Conservation (phyloP, 345 rosid species). For the Brassica carinata region DNA sequence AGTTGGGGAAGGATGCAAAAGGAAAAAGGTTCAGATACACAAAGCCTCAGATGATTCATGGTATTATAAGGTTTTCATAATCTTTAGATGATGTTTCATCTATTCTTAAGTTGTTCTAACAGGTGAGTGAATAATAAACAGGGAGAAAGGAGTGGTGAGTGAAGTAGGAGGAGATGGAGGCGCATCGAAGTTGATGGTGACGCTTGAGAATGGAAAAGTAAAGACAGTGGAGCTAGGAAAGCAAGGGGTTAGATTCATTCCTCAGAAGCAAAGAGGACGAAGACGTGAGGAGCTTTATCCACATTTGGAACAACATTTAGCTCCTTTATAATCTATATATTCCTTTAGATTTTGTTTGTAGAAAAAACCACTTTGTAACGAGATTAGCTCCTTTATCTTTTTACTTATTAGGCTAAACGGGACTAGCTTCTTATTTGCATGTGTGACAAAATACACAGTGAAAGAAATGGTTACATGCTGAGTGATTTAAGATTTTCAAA, state of each 20-base stretch:
- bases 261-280: constrained; percentile 85
- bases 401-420: not conserved
- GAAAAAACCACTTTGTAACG: not conserved
- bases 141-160: constrained; percentile 87
- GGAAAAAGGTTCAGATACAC: constrained; percentile 94
- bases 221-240: constrained; percentile 80
- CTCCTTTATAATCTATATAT: not conserved
- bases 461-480: not conserved
- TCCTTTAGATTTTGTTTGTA: not conserved
- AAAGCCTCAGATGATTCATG: constrained; percentile 85
- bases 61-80: constrained; percentile 34
- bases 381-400: not conserved
- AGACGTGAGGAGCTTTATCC: constrained; percentile 42
- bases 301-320: constrained; percentile 3
- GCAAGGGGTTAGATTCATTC: constrained; percentile 83
- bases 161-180: constrained; percentile 53
- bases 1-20: constrained; percentile 86
- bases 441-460: not conserved
- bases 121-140: constrained; percentile 32
- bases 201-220: constrained; percentile 76
- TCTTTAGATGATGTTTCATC: not conserved
- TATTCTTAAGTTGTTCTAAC: not conserved
- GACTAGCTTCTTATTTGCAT: not conserved
- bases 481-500: not conserved
- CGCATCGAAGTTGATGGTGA: constrained; percentile 61